Percentiles rank a stretch among this genome's conserved stretches.
Evolutionary conservation across 495 filamentous ascomycete genomes (phyloP).

Genomic region (Daldinia childiae): DNA sequence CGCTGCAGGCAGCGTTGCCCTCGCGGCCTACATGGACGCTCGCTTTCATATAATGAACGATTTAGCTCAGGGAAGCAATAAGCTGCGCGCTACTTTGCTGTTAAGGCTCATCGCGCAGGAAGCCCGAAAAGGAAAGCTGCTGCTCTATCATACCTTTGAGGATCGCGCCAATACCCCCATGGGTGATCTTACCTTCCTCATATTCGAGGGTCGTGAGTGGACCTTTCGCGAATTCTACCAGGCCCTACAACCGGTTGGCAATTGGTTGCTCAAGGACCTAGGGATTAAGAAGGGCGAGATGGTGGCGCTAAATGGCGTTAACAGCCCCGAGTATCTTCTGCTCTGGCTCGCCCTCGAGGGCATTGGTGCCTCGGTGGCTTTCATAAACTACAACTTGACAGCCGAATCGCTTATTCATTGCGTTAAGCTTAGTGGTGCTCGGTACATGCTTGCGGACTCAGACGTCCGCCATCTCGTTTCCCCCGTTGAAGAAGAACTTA

Average conservation of each 20-base stretch:
- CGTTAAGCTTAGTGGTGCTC: constrained; percentile 46
- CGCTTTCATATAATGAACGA: constrained; percentile 48
- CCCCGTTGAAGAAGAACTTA: constrained; percentile 43
- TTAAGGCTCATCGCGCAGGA: constrained; percentile 24
- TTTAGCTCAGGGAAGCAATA: constrained; percentile 23
- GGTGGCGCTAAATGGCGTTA: constrained; percentile 50
- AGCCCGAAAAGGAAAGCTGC: constrained; percentile 32
- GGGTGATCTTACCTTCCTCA: constrained; percentile 45
- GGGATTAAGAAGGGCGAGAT: constrained; percentile 51
- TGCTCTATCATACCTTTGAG: constrained; percentile 47
- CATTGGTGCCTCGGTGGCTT: constrained; percentile 54
- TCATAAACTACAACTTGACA: constrained; percentile 57
- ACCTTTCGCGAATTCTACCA: constrained; percentile 49
- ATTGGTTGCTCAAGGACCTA: constrained; percentile 54
- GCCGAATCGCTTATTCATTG: constrained; percentile 46
- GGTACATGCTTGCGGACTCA: constrained; percentile 46
- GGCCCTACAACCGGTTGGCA: constrained; percentile 44
- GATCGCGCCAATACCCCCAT: constrained; percentile 40
- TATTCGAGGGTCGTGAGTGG: constrained; percentile 52
- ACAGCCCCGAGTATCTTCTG: constrained; percentile 52
- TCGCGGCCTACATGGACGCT: constrained; percentile 33
- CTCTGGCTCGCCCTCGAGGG: constrained; percentile 59
- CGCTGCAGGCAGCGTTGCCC: constrained; percentile 24
- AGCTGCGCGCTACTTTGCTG: neutral
- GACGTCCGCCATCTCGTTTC: constrained; percentile 45